These are phyloP conservation scores for Lumnitzera racemosa DNA, from an alignment of 345 rosid species.

Conservation along the genomic window DNA sequence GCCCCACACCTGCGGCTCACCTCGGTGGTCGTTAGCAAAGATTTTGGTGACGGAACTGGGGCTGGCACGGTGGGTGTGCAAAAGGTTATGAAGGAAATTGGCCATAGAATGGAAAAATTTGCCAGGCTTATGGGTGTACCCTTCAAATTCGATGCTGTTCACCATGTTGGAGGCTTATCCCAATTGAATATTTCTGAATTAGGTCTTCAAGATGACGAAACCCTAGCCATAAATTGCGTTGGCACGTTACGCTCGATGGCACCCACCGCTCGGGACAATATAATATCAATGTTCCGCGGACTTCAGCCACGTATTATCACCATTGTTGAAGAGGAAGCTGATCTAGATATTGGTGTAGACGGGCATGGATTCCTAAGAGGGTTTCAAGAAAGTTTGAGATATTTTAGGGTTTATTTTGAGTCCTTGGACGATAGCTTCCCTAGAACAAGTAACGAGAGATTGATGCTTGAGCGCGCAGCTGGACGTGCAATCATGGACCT, in stretches of 20 bases:
- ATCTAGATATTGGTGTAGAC: slow-evolving; percentile 58
- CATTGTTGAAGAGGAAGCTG: slow-evolving; percentile 89
- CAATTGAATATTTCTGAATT: slow-evolving; percentile 52
- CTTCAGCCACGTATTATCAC: slow-evolving; percentile 75
- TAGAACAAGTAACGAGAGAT: slow-evolving; percentile 66
- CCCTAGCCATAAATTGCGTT: slow-evolving; percentile 74
- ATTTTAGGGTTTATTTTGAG: slow-evolving; percentile 94
- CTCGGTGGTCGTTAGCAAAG: slow-evolving; percentile 9
- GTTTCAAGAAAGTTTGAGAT: slow-evolving; percentile 64
- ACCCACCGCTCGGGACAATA: slow-evolving; percentile 42
- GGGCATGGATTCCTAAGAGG: slow-evolving; percentile 59
- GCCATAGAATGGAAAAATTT: slow-evolving; percentile 82
- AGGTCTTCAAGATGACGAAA: slow-evolving; percentile 55
- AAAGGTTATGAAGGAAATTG: slow-evolving; percentile 86
- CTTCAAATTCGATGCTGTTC: slow-evolving; percentile 71
- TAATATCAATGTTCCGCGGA: slow-evolving; percentile 48
- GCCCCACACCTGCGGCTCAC: slow-evolving; percentile 80
- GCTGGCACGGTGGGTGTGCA: slow-evolving; percentile 38
- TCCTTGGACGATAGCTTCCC: slow-evolving; percentile 73
- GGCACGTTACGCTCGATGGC: slow-evolving; percentile 59
- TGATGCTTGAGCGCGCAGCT: slow-evolving; percentile 78
- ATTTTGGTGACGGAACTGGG: slow-evolving; percentile 27
- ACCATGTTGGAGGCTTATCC: slow-evolving; percentile 60
- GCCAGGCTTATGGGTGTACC: slow-evolving; percentile 99
- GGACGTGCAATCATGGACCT: slow-evolving; percentile 75